These are phyloP conservation scores for Jamesozyma spencerorum DNA, from an alignment of 805 yeast species.

Conservation along the genomic window DNA sequence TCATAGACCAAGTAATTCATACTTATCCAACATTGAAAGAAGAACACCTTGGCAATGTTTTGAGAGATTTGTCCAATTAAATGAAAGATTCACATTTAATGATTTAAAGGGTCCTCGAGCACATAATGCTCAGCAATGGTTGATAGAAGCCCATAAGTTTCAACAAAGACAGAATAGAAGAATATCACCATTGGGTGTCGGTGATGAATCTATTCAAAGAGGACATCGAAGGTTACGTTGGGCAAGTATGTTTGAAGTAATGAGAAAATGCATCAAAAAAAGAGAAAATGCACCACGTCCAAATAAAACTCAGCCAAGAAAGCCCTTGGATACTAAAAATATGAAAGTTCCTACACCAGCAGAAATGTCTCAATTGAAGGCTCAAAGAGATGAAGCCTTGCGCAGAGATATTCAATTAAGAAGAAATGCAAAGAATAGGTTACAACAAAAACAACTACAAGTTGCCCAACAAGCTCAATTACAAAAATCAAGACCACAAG, in stretches of 20 bases:
- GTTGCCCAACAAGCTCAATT: constrained; percentile 9
- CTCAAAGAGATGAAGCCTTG: constrained; percentile 75
- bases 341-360: constrained; percentile 67
- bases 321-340: constrained; percentile 33
- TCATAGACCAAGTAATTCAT: constrained; percentile 54
- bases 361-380: constrained; percentile 73
- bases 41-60: constrained; percentile 99
- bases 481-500: constrained; percentile 2
- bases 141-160: constrained; percentile 81
- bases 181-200: constrained; percentile 88
- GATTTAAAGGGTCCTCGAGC: constrained; percentile 87
- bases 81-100: constrained; percentile 74
- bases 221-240: constrained; percentile 87
- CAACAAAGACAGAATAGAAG: constrained; percentile 84
- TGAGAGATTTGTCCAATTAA: constrained; percentile 88
- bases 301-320: constrained; percentile 37
- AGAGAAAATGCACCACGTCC: constrained; percentile 70
- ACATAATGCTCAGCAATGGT: constrained; percentile 77
- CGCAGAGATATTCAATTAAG: constrained; percentile 47
- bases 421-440: constrained; percentile 24
- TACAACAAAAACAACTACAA: constrained; percentile 22
- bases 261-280: constrained; percentile 81
- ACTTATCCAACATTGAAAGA: constrained; percentile 82
- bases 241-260: constrained; percentile 96
- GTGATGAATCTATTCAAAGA: constrained; percentile 81